Conservation (phyloP, 306 rosid genomes). For the Dicorynia guianensis region DNA sequence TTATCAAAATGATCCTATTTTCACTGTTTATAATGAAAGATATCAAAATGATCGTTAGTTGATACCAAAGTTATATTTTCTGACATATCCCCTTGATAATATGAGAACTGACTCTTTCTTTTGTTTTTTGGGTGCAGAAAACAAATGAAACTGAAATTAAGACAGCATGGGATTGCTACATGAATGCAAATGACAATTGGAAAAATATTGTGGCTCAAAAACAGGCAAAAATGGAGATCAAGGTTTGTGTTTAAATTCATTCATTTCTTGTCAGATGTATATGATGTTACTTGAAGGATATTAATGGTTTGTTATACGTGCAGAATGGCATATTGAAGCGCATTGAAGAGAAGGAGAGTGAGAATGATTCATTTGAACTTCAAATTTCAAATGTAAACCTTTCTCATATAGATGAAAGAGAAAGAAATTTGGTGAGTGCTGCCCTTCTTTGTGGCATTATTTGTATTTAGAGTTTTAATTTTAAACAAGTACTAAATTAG, state of each 20-base stretch:
- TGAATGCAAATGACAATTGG: conserved; percentile 73
- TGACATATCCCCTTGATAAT: conserved; percentile 21
- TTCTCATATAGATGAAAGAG: conserved; percentile 79
- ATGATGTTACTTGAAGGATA: conserved; percentile 29
- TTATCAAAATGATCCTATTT: conserved; percentile 21
- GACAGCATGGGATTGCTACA: conserved; percentile 72
- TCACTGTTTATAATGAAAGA: conserved; percentile 25
- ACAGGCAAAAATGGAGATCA: conserved; percentile 63
- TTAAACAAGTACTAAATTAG: conserved; percentile 13
- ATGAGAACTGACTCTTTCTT: neutral
- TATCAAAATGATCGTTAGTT: conserved; percentile 12
- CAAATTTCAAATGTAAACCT: conserved; percentile 59
- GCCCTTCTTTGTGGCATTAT: conserved; percentile 39
- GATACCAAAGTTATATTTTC: conserved; percentile 7
- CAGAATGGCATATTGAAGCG: conserved; percentile 75
- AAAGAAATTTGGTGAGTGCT: conserved; percentile 73
- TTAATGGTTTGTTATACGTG: conserved; percentile 43
- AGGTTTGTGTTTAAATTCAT: conserved; percentile 59
- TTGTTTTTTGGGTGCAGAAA: conserved; percentile 53
- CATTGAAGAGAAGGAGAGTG: conserved; percentile 72
- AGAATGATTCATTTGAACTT: conserved; percentile 65
- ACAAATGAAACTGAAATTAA: conserved; percentile 68
- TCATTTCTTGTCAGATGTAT: conserved; percentile 24
- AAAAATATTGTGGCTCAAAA: conserved; percentile 66
- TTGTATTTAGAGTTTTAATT: conserved; percentile 29